Conservation (phyloP, 768 basidiomycete species). For the Wakefieldia striispora region DNA sequence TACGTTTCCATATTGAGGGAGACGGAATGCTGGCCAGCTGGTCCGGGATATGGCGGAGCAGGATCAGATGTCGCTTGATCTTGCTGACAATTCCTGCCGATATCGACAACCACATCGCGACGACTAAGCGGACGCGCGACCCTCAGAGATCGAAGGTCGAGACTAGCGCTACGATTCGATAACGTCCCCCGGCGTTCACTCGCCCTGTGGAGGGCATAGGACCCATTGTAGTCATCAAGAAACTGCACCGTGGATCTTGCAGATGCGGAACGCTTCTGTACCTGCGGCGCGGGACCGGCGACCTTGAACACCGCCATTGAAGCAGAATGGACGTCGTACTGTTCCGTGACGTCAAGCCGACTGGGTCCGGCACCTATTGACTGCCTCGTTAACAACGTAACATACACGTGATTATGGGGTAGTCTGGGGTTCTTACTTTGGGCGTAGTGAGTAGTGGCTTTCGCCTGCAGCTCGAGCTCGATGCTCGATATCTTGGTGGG, state of each 20-base stretch:
- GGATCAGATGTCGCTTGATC: conserved; percentile 11
- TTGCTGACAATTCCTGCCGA: background rate
- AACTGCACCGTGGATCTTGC: conserved; percentile 17
- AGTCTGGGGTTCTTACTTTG: conserved; percentile 58
- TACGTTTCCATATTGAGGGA: background rate
- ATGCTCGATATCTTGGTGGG: conserved; percentile 86
- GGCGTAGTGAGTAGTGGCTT: conserved; percentile 71
- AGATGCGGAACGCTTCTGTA: conserved; percentile 10
- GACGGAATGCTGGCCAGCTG: background rate
- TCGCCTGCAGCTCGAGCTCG: conserved; percentile 74
- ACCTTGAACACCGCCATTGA: conserved; percentile 74
- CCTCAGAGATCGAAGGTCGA: conserved; percentile 7
- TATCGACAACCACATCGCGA: conserved; percentile 4
- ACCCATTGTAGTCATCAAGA: conserved; percentile 1
- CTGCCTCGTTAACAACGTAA: background rate
- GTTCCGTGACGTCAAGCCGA: conserved; percentile 74
- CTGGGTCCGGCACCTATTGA: conserved; percentile 60
- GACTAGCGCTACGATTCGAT: conserved; percentile 9
- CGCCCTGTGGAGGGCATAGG: background rate
- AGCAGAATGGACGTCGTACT: conserved; percentile 69
- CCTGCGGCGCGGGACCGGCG: conserved; percentile 44
- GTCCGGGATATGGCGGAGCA: conserved; percentile 34
- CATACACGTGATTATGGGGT: background rate
- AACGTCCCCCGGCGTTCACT: background rate
- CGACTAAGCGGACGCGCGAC: conserved; percentile 6